These are phyloP conservation scores for Dactylonectria estremocensis DNA, from an alignment of 2,329 filamentous ascomycete genomes.

Conservation along the genomic window DNA sequence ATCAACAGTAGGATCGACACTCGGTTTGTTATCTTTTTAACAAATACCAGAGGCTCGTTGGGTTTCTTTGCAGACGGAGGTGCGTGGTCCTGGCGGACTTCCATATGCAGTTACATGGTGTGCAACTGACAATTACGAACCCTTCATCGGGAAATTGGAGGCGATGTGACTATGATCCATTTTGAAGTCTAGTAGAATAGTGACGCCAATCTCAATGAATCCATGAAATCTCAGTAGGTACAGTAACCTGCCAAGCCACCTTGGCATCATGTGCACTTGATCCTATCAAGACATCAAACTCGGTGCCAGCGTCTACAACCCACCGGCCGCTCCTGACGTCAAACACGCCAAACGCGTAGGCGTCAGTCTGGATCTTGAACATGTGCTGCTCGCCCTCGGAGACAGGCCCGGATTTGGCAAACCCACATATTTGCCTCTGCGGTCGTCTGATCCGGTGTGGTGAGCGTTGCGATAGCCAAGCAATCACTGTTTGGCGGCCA, in stretches of 20 bases:
- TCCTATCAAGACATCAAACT: not conserved
- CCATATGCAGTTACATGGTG: too few species aligned
- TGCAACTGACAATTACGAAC: too few species aligned
- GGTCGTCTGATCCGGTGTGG: not conserved
- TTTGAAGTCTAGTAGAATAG: too few species aligned
- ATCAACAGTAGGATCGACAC: too few species aligned
- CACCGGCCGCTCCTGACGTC: not conserved
- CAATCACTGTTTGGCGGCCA: constrained; percentile 13
- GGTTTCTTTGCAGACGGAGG: too few species aligned
- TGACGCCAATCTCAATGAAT: not conserved
- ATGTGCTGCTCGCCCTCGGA: not conserved
- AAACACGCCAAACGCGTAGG: not conserved
- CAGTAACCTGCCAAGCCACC: not conserved
- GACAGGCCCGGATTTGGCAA: not conserved
- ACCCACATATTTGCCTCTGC: constrained; percentile 5
- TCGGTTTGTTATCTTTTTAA: too few species aligned
- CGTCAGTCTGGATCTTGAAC: not conserved
- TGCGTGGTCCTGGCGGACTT: too few species aligned
- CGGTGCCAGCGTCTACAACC: not conserved
- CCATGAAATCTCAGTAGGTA: not conserved
- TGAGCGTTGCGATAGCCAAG: constrained; percentile 4
- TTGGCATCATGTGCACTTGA: not conserved
- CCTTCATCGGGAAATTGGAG: too few species aligned
- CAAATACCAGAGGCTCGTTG: too few species aligned
- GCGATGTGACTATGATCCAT: too few species aligned